Evolutionary conservation across 2,329 filamentous ascomycete species (phyloP).

Genomic region (Phialemoniopsis sp.): DNA sequence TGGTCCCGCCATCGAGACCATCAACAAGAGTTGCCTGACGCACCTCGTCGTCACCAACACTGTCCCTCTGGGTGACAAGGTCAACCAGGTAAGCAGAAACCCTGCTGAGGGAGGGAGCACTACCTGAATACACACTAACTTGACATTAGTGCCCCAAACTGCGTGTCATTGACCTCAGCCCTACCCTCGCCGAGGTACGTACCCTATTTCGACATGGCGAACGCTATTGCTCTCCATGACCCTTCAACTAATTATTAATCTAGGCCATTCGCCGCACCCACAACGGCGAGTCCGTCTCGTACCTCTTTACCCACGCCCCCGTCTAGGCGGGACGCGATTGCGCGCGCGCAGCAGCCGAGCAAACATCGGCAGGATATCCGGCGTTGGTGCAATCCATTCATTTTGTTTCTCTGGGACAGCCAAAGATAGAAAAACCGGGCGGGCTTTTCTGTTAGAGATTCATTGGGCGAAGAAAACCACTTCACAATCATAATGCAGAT

Average conservation of each 20-base stretch:
- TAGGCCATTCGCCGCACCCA: conserved; percentile 65
- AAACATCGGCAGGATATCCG: no score
- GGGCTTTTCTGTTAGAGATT: no score
- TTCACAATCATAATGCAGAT: no score
- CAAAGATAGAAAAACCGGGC: no score
- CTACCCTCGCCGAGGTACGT: conserved; percentile 64
- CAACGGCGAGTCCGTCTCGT: conserved; percentile 63
- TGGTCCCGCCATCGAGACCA: conserved; percentile 80
- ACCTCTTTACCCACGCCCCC: conserved; percentile 65
- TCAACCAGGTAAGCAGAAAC: conserved; percentile 44
- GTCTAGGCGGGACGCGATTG: conserved; percentile 24
- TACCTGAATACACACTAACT: no score
- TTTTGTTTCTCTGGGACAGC: no score
- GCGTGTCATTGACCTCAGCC: conserved; percentile 87
- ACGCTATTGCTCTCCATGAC: background rate
- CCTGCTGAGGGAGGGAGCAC: no score
- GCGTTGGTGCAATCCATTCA: no score
- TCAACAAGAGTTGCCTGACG: conserved; percentile 73
- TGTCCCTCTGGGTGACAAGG: conserved; percentile 74
- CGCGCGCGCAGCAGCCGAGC: no score
- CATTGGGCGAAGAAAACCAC: no score
- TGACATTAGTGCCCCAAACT: conserved; percentile 62
- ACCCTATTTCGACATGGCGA: background rate
- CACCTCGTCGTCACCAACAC: conserved; percentile 90
- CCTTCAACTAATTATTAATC: conserved; percentile 5